Conservation (phyloP, 768 basidiomycete species). For the Auricularia sp. region DNA sequence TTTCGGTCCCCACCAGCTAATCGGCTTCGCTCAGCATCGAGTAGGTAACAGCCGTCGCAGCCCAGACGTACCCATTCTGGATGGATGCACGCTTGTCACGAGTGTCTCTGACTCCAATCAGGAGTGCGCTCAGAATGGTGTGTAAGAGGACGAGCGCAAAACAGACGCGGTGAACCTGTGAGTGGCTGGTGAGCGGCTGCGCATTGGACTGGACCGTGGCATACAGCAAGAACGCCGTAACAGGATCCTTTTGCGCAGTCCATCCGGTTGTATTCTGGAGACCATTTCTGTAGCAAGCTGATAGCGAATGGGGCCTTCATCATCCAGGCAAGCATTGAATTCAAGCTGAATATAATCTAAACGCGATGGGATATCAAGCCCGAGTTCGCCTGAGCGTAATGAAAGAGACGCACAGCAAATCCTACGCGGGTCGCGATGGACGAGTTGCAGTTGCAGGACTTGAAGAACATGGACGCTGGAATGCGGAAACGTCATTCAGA, state of each 20-base stretch:
- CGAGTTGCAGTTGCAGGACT: conserved; percentile 98
- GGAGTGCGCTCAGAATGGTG: conserved; percentile 60
- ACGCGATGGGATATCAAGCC: background rate
- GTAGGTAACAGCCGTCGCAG: background rate
- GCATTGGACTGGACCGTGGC: conserved; percentile 19
- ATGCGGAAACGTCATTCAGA: conserved; percentile 11
- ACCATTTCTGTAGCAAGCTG: conserved; percentile 81
- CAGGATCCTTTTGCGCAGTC: conserved; percentile 87
- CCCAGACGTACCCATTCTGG: conserved; percentile 75
- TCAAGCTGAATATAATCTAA: conserved; percentile 89
- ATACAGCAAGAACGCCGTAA: conserved; percentile 89
- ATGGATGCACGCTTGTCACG: conserved; percentile 87
- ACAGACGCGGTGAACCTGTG: conserved; percentile 87
- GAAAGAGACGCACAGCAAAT: conserved; percentile 58
- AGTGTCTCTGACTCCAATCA: conserved; percentile 85
- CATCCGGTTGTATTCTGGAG: conserved; percentile 98
- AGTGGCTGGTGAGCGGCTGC: conserved; percentile 5
- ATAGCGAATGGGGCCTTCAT: conserved; percentile 89
- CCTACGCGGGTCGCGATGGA: conserved; percentile 96
- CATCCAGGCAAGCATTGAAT: conserved; percentile 93
- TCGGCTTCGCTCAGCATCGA: background rate
- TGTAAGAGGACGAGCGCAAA: conserved; percentile 91
- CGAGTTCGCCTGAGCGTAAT: background rate
- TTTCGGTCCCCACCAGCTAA: conserved; percentile 98
- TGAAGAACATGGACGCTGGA: conserved; percentile 92